These are phyloP conservation scores for Lyophyllum shimeji DNA, from an alignment of 768 basidiomycete genomes.

Conservation along the genomic window DNA sequence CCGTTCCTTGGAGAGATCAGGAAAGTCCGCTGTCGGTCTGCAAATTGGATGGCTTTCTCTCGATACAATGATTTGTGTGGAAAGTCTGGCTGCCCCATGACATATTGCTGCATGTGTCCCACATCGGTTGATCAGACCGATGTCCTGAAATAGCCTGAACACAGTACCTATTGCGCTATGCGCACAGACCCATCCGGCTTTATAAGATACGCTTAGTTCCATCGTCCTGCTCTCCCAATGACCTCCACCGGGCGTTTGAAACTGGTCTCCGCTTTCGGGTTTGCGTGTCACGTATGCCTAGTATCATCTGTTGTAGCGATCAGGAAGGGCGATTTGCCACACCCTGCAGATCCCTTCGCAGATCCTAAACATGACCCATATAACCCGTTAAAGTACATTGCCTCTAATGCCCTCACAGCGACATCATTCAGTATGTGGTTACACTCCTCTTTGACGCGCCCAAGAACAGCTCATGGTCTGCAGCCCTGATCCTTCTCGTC, in stretches of 20 bases:
- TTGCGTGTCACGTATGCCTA: background rate
- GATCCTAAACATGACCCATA: conserved; percentile 53
- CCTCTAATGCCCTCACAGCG: conserved; percentile 49
- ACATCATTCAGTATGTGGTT: conserved; percentile 45
- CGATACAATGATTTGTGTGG: background rate
- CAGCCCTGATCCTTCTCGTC: conserved; percentile 37
- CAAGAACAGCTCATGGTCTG: background rate
- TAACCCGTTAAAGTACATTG: conserved; percentile 57
- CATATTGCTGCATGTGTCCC: background rate
- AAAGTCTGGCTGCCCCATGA: background rate
- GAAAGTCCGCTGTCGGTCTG: no score
- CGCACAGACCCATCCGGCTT: background rate
- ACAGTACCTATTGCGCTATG: background rate
- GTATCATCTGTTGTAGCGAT: conserved; percentile 14
- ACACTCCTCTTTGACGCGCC: background rate
- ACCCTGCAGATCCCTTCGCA: conserved; percentile 39
- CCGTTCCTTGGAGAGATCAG: no score
- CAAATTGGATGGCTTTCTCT: no score
- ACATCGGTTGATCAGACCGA: background rate
- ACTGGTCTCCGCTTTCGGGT: background rate
- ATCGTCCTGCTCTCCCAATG: background rate
- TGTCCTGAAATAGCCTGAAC: background rate
- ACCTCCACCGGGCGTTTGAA: background rate
- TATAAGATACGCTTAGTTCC: background rate
- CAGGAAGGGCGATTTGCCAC: conserved; percentile 21